phyloP scores from a whole-genome alignment of 495 filamentous ascomycete genomes.

The Penicillium samsonianum region DNA sequence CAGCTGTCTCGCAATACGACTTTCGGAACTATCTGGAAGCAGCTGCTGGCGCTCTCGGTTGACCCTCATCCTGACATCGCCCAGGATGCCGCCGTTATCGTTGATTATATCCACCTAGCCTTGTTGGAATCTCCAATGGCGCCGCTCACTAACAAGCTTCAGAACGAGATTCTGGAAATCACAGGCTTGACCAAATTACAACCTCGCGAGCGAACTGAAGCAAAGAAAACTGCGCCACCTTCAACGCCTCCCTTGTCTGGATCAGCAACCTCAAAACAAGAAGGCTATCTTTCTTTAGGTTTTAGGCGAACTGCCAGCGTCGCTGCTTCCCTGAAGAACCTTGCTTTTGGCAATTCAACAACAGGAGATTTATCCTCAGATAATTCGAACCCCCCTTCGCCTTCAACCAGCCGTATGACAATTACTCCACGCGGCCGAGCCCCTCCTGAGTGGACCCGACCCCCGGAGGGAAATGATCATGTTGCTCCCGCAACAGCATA shows the following conservation, averaged over 20 bases:
- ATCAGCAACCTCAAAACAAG: conserved; percentile 50
- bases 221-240: conserved; percentile 44
- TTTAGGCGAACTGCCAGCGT: conserved; percentile 70
- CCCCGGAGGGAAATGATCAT: conserved; percentile 78
- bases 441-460: conserved; percentile 69
- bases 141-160: conserved; percentile 63
- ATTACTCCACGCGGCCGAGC: conserved; percentile 58
- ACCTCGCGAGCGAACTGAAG: conserved; percentile 38
- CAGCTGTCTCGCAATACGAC: conserved; percentile 78
- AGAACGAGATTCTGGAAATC: conserved; percentile 73
- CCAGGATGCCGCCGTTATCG: conserved; percentile 72
- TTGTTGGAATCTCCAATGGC: conserved; percentile 77
- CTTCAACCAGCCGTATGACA: conserved; percentile 41
- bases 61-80: conserved; percentile 95
- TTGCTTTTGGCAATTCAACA: conserved; percentile 57
- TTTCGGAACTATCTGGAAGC: conserved; percentile 91
- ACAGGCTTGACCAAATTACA: conserved; percentile 50
- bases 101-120: conserved; percentile 79
- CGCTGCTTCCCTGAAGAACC: conserved; percentile 68
- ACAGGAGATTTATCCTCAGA: conserved; percentile 31
- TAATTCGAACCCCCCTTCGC: conserved; percentile 34
- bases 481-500: conserved; percentile 68
- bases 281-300: conserved; percentile 66
- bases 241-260: conserved; percentile 51
- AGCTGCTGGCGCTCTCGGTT: conserved; percentile 82